phyloP scores from a whole-genome alignment of 2,329 filamentous ascomycete genomes.

The Emericellopsis atlantica region DNA sequence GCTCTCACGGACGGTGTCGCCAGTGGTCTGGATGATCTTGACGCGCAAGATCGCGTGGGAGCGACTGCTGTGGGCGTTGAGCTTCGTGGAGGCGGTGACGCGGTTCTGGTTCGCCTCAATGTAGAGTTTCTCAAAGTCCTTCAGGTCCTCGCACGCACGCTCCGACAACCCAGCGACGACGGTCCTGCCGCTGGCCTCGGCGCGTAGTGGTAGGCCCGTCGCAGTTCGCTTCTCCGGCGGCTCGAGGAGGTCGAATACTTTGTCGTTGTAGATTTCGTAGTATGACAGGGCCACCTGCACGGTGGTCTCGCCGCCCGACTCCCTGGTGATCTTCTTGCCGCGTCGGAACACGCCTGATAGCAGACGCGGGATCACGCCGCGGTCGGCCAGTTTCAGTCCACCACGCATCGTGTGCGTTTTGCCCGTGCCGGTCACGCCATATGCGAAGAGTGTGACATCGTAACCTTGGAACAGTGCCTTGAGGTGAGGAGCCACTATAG shows the following conservation, averaged over 20 bases:
- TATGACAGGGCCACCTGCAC: conserved; percentile 74
- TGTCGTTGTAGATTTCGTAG: conserved; percentile 96
- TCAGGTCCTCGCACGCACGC: conserved; percentile 67
- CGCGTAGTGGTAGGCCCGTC: conserved; percentile 67
- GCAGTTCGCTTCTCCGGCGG: conserved; percentile 75
- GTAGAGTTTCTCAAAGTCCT: conserved; percentile 82
- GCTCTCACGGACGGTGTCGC: conserved; percentile 57
- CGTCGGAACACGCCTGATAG: conserved; percentile 77
- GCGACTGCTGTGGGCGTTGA: conserved; percentile 82
- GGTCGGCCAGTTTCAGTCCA: conserved; percentile 71
- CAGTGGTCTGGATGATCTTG: conserved; percentile 67
- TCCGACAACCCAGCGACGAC: conserved; percentile 79
- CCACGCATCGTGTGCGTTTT: conserved; percentile 97
- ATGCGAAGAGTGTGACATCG: conserved; percentile 83
- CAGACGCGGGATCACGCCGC: conserved; percentile 77
- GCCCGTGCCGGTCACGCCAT: conserved; percentile 84
- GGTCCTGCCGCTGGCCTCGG: conserved; percentile 79
- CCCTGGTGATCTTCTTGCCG: conserved; percentile 74
- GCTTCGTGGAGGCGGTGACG: conserved; percentile 79
- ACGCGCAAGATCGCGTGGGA: conserved; percentile 88
- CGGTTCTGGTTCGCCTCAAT: conserved; percentile 87
- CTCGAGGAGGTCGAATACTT: conserved; percentile 84
- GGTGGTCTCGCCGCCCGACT: conserved; percentile 54
- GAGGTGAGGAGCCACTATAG: conserved; percentile 68
- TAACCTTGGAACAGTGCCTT: conserved; percentile 86